Evolutionary conservation across 345 rosid species (phyloP), one percentile per base, ranked within the genome.

Genomic region (Melastoma malabathricum): DNA sequence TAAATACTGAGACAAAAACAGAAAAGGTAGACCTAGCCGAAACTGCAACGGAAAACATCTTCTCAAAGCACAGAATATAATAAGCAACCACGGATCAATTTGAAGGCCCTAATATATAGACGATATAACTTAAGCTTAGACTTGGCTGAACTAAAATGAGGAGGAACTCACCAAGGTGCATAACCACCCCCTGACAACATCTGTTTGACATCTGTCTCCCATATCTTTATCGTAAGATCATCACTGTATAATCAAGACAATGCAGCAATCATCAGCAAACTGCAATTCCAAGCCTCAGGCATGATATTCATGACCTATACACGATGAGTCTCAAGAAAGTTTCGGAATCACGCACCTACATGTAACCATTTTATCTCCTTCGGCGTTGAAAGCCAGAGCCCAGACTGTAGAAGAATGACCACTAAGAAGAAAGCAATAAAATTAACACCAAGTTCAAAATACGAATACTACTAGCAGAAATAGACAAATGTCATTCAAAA

Each of bases 391-490:
- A 43, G 96, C 76, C 43, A 84, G 62, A 18, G 82, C 80, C 98
- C 96, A 87, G 29, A 92, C 75, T 10, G 96, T 87, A 43, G 98
- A 92, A 66, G 86, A 68, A 67, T 92, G 98, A 59, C 96, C 95
- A 31, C 96, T 87, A 16, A 20, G 46, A 51, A 51, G 47, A 56
- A 57, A 55, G 39, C 44, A 8, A 29, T 51, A 6, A 50, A 13
- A 20, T 23, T n/a, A 27, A 39, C 47, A 16, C 12, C 15, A 19
- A 44, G 49, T 49, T 12, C 50, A n/a, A 20, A 13, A 29, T 17
- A 48, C 6, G 50, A 18, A 48, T 18, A 18, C 20, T 10, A 17
- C 50, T 25, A 13, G 15, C 13, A 48, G 9, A 48, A 16, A 9
- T 34, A 34, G 41, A 34, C 10, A 34, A 8, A 9, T 34, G 10